Base-by-base conservation (phyloP, 2,329 filamentous ascomycete genomes). In the Neonectria hederae region DNA sequence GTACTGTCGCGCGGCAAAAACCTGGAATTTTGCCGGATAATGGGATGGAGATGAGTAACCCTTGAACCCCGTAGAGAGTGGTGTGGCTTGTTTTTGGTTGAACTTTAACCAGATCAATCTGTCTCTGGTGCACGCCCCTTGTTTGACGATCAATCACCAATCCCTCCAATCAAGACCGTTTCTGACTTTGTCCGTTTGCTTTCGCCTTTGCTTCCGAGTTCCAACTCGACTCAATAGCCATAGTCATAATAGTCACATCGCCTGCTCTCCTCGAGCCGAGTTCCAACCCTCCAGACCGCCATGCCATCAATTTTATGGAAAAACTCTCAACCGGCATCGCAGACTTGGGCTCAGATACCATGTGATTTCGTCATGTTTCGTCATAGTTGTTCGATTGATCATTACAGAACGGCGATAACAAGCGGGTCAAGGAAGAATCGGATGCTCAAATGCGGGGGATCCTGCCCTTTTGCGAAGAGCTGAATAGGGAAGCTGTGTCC, bases 21-120 rank as follows among this genome's bases (percentile, higher is more conserved):
- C 10, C 17, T 55, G 52, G 35, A 21, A 40, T 59, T 54, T 54
- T 46, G 35, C 43, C 55, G 51, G 55, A 54, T 49, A 17, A 56
- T 40, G 35, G 26, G 22, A 42, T 51, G 22, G 22, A 14, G 53
- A 56, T 52, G 54, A 45, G 32, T 19, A n/a, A 8, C 42, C 40
- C 38, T 7, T 32, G 49, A 38, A 40, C 42, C 57, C 64, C 62
- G 35, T 58, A 55, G 40, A 52, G 32, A 62, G 59, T 35, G 63
- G 45, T 62, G 63, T 64, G 63, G 59, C 59, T 63, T 61, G 65
- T 48, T 63, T 22, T 53, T 62, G 52, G 65, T 46, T 49, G 66
- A 72, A 73, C 69, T 69, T 73, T 73, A 68, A 61, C 68, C 60
- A 64, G 58, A 69, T 72, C 60, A 65, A 52, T 46, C 51, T 28